These are phyloP conservation scores for Funneliformis mosseae DNA, from an alignment of 192 early-diverging fungal species.

Conservation along the genomic window DNA sequence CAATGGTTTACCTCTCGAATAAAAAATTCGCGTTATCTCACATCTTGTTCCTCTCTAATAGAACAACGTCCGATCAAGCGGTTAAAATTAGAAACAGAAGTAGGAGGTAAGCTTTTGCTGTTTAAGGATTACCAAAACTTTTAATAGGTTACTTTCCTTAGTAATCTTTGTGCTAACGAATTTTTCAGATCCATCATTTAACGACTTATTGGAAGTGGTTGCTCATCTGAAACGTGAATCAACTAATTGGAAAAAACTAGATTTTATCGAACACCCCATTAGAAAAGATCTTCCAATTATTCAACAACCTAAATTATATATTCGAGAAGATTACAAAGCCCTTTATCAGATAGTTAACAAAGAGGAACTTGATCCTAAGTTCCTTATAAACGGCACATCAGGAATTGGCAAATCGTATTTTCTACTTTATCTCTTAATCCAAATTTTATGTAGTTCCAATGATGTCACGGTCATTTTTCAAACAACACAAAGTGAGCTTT, in stretches of 20 bases:
- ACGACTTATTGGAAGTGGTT: slow-evolving; percentile 15
- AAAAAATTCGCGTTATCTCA: too few species aligned
- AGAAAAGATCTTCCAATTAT: not conserved
- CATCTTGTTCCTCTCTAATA: too few species aligned
- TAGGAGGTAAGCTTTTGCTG: slow-evolving; percentile 21
- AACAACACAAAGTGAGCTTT: not conserved
- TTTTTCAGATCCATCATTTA: slow-evolving; percentile 24
- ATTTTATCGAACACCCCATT: too few species aligned
- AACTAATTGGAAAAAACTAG: not conserved
- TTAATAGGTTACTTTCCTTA: not conserved
- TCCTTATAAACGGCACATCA: slow-evolving; percentile 17
- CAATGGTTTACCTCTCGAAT: too few species aligned
- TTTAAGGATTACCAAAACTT: slow-evolving; percentile 5
- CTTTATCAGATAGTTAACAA: slow-evolving; percentile 19
- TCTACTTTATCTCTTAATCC: not conserved
- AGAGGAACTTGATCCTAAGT: not conserved
- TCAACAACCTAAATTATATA: slow-evolving; percentile 14
- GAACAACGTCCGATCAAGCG: not conserved
- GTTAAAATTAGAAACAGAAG: not conserved
- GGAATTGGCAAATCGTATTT: slow-evolving; percentile 23
- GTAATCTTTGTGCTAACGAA: not conserved
- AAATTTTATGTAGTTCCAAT: not conserved
- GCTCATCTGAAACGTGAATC: not conserved
- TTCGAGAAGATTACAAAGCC: not conserved
- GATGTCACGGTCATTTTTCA: slow-evolving; percentile 17